phyloP scores from a whole-genome alignment of 345 rosid species.

The Xanthoceras sorbifolium region DNA sequence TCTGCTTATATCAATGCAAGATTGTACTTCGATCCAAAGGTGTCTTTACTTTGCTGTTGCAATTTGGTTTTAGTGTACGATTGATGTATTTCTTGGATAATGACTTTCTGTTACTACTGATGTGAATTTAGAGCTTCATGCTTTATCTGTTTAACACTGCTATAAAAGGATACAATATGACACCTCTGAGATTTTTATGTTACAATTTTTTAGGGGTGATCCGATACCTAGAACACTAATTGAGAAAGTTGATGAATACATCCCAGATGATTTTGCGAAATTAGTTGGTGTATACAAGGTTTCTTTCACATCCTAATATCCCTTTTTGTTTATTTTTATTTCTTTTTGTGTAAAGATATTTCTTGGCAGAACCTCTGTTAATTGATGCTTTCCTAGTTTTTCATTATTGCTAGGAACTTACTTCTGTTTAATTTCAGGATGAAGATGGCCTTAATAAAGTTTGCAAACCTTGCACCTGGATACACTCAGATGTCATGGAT shows the following conservation, averaged over 20 bases:
- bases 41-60: neutral
- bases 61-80: neutral
- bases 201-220: constrained; percentile 70
- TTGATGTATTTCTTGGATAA: neutral
- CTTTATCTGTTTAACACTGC: neutral
- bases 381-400: neutral
- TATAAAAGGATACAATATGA: neutral
- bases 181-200: constrained; percentile 20
- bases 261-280: constrained; percentile 65
- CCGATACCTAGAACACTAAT: constrained; percentile 70
- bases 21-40: neutral
- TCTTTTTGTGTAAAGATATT: constrained; percentile 5
- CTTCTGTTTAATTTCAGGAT: constrained; percentile 45
- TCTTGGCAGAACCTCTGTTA: neutral
- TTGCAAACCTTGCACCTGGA: constrained; percentile 72
- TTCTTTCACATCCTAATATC: constrained; percentile 15
- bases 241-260: constrained; percentile 67
- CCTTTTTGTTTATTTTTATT: neutral
- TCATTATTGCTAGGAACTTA: constrained; percentile 8
- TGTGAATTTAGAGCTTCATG: neutral
- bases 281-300: constrained; percentile 63
- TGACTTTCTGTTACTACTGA: neutral
- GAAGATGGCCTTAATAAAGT: constrained; percentile 33
- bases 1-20: neutral
- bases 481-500: constrained; percentile 91